phyloP scores from a whole-genome alignment of 257 asterid genomes.

The Agastache rugosa region DNA sequence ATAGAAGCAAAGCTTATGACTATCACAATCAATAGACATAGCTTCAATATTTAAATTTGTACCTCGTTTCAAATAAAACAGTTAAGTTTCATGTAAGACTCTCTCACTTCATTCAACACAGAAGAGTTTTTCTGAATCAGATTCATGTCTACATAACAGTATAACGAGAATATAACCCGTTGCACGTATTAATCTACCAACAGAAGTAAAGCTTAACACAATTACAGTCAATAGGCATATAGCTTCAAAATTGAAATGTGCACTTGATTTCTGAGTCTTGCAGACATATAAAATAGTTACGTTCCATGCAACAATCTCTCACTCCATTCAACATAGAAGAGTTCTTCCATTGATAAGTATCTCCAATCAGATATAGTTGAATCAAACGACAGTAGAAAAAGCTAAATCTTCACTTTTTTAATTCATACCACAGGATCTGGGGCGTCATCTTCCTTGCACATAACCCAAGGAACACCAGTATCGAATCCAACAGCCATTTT shows the following conservation, averaged over 20 bases:
- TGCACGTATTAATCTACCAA: conserved; percentile 86
- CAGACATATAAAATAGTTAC: neutral
- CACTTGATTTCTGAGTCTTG: neutral
- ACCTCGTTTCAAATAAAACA: neutral
- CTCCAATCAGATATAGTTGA: neutral
- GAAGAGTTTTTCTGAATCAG: neutral
- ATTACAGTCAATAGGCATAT: neutral
- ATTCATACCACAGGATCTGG: conserved; percentile 91
- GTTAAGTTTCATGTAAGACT: neutral
- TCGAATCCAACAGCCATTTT: conserved; percentile 68
- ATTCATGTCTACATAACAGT: neutral
- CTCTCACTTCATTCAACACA: neutral
- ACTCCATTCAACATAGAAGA: neutral
- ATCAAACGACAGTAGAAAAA: neutral
- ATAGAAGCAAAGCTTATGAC: conserved; percentile 19
- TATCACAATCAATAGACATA: neutral
- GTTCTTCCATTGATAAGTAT: neutral
- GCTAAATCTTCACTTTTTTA: neutral
- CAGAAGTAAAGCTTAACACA: conserved; percentile 6
- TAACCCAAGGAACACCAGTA: conserved; percentile 82
- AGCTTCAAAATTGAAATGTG: neutral
- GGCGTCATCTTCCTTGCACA: conserved; percentile 85
- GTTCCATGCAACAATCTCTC: neutral
- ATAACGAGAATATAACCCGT: conserved; percentile 67
- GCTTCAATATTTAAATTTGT: neutral